These are phyloP conservation scores for Hordeum vulgare DNA, from an alignment of 176 grass and related monocot species.

Conservation along the genomic window MorexV3_pseudomolecules_assembly NC_058524.1:524732264-524732763, in stretches of 20 bases:
- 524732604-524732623: too few relatives aligned
- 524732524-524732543: neutral
- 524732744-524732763: too few relatives aligned
- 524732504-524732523: neutral
- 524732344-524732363: neutral
- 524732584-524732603: too few relatives aligned
- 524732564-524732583: neutral
- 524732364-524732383: neutral
- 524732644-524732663: too few relatives aligned
- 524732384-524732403: neutral
- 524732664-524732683: too few relatives aligned
- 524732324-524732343: slow-evolving; percentile 63
- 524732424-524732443: neutral
- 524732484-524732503: neutral
- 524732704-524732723: too few relatives aligned
- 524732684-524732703: too few relatives aligned
- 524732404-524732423: neutral
- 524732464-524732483: neutral
- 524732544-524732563: neutral
- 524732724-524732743: too few relatives aligned
- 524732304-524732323: slow-evolving; percentile 87
- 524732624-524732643: too few relatives aligned
- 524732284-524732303: slow-evolving; percentile 82
- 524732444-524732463: neutral
- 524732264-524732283: slow-evolving; percentile 80